phyloP scores from a whole-genome alignment of 2,329 filamentous ascomycete species.

The Apiospora sp. region DNA sequence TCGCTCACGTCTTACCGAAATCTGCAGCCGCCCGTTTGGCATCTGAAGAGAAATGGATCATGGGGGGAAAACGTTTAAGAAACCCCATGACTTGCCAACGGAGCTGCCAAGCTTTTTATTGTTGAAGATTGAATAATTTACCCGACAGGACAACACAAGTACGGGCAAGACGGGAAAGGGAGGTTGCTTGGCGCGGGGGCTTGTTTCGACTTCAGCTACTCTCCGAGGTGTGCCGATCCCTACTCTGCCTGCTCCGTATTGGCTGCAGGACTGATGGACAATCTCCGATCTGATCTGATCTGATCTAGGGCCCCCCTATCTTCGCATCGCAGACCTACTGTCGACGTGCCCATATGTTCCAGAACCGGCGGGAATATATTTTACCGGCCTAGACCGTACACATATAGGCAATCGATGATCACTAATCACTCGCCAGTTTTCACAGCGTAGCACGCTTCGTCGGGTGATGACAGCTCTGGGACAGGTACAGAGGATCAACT shows the following conservation, averaged over 20 bases:
- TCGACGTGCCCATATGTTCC: neutral
- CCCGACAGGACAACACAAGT: neutral
- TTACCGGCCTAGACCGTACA: neutral
- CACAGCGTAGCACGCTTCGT: neutral
- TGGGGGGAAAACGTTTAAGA: neutral
- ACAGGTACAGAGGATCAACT: neutral
- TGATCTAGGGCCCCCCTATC: neutral
- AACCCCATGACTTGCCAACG: constrained; percentile 3
- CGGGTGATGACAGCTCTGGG: constrained; percentile 2
- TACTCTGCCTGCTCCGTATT: neutral
- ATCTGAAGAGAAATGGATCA: neutral
- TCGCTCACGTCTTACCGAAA: neutral
- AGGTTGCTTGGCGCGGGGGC: neutral
- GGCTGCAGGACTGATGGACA: neutral
- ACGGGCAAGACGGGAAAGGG: neutral
- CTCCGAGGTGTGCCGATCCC: neutral
- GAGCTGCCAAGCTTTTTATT: neutral
- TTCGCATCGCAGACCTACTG: neutral
- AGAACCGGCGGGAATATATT: neutral
- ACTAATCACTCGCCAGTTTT: neutral
- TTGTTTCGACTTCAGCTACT: neutral
- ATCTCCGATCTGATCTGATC: neutral
- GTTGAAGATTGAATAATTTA: neutral
- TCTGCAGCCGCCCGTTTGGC: neutral
- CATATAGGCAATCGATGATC: neutral